A percentile compares a stretch with the other conserved stretches of the same genome.
Evolutionary conservation across 2,329 filamentous ascomycete species (phyloP).

Genomic region (Fusarium devonianum): DNA sequence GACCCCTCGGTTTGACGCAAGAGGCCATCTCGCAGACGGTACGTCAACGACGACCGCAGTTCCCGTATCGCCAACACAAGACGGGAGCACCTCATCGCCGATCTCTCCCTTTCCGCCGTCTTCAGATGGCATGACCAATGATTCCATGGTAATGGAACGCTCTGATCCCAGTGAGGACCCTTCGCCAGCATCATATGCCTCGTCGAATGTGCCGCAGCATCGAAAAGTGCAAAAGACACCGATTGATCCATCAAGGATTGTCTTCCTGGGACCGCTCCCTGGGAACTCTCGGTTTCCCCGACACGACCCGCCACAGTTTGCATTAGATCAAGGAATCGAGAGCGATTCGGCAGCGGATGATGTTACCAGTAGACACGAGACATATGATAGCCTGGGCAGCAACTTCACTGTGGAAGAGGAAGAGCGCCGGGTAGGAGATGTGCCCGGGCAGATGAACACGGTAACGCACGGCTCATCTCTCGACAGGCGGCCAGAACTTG

Average conservation of each 20-base stretch:
- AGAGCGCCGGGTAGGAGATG: slow-evolving; percentile 40
- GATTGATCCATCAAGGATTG: slow-evolving; percentile 60
- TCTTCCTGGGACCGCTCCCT: slow-evolving; percentile 64
- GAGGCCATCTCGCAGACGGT: slow-evolving; percentile 47
- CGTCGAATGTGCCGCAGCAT: slow-evolving; percentile 7
- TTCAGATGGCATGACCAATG: slow-evolving; percentile 21
- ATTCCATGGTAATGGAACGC: slow-evolving; percentile 6
- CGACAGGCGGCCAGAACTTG: slow-evolving; percentile 1
- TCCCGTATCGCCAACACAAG: slow-evolving; percentile 30
- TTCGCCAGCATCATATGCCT: slow-evolving; percentile 3
- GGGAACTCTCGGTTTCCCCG: slow-evolving; percentile 50
- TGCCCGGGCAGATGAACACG: slow-evolving; percentile 37
- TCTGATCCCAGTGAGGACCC: slow-evolving; percentile 16
- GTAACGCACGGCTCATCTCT: slow-evolving; percentile 8
- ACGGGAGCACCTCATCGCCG: slow-evolving; percentile 22
- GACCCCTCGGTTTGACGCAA: slow-evolving; percentile 55
- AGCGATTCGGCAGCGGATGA: background rate
- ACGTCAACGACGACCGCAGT: slow-evolving; percentile 51
- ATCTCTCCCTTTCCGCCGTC: slow-evolving; percentile 24
- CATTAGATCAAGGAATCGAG: slow-evolving; percentile 7
- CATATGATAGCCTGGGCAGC: slow-evolving; percentile 59
- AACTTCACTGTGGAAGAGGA: slow-evolving; percentile 65
- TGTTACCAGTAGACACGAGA: slow-evolving; percentile 10
- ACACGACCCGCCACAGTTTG: slow-evolving; percentile 11
- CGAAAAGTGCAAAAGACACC: slow-evolving; percentile 54